These are phyloP conservation scores for Cyberlindnera nakhonratchasimensis DNA, from an alignment of 805 yeast species.

Conservation along the genomic window DNA sequence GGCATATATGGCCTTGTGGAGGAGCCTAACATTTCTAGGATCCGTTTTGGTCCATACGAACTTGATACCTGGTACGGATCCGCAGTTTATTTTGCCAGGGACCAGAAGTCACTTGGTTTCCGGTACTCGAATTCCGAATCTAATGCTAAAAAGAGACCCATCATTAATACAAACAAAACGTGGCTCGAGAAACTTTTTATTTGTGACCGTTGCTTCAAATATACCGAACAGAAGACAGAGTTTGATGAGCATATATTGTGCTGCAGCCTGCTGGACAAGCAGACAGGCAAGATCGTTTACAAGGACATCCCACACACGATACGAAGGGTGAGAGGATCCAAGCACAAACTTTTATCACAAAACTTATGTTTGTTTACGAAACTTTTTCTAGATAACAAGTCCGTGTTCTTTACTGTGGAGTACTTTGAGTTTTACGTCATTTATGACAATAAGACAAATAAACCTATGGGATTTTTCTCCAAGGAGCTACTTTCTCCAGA, in stretches of 20 bases:
- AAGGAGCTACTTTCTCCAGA: conserved; percentile 77
- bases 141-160: conserved; percentile 11
- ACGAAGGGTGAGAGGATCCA: conserved; percentile 62
- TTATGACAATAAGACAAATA: conserved; percentile 46
- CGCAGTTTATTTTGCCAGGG: conserved; percentile 64
- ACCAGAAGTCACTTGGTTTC: conserved; percentile 45
- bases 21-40: conserved; percentile 58
- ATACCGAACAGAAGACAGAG: conserved; percentile 46
- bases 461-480: conserved; percentile 90
- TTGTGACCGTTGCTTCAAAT: conserved; percentile 84
- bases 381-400: conserved; percentile 84
- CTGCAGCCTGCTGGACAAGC: conserved; percentile 41
- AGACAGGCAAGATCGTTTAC: conserved; percentile 71
- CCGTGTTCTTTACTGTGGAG: conserved; percentile 77
- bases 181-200: conserved; percentile 67
- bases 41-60: conserved; percentile 63
- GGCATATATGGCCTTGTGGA: conserved; percentile 60
- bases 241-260: conserved; percentile 47
- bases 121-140: conserved; percentile 27
- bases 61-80: conserved; percentile 89
- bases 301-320: conserved; percentile 54
- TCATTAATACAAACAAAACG: conserved; percentile 19
- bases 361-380: conserved; percentile 81
- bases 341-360: conserved; percentile 70
- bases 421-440: conserved; percentile 76